Evolutionary conservation across 2,329 filamentous ascomycete species (phyloP), one percentile per base, ranked within the genome.

Genomic region (Ophiobolus disseminans): DNA sequence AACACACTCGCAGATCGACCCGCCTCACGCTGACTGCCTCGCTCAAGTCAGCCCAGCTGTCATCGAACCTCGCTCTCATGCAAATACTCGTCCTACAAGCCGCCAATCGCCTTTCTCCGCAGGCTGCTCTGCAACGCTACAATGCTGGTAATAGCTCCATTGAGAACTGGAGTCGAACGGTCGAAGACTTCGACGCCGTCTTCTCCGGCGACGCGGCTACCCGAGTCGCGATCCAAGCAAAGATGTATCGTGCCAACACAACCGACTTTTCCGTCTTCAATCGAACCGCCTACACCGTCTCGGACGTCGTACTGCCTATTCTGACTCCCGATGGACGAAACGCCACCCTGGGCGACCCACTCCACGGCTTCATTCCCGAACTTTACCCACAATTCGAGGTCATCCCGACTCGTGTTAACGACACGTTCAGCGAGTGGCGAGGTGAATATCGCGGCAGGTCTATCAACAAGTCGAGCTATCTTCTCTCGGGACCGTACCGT

Each of bases 351-450:
- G 85, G 87, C 39, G 82, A 90, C 55, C 21, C 48, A 0, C 75
- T 76, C 3, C 73, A 79, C n/a, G 90, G 90, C 30, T 95, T 87
- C 57, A 89, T 91, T 9, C 78, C 86, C 0, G 70, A 74, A 2
- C 80, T 96, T 2, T 96, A 91, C 65, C 91, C 91, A 1, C 91
- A 91, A 60, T 81, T 96, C 48, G 89, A 86, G 0, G 90, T 90
- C 63, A 61, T 68, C 10, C 53, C 70, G 1, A 68, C 70, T 10
- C 50, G 57, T 1, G 50, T 68, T 38, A 74, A 76, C 53, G 26
- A 41, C 4, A 50, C 55, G 2, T 62, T 53, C 49, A 73, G 75
- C 56, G 58, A 39, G 31, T 74, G 80, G 78, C 3, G 66, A 66
- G 3, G 79, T 74, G 45, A 58, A 78, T n/a, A n/a, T n/a, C n/a